These are phyloP conservation scores for Talaromyces sp. DNA, from an alignment of 2,329 filamentous ascomycete species.

Conservation along the genomic window DNA sequence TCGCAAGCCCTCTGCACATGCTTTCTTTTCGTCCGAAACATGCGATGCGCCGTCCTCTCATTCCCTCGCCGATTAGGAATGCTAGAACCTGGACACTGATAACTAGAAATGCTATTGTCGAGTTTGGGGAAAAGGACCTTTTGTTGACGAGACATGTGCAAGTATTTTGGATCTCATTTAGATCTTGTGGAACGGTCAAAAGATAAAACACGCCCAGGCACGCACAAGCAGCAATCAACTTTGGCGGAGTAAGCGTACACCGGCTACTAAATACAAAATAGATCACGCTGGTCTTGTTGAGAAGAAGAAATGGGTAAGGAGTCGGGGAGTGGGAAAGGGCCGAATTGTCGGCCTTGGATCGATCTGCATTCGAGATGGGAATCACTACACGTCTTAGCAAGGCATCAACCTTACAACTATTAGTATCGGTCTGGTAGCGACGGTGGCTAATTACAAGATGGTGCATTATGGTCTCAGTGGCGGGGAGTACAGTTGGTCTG, in stretches of 20 bases:
- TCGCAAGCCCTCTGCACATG: constrained; percentile 46
- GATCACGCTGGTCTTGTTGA: constrained; percentile 5
- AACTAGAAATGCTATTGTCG: constrained; percentile 20
- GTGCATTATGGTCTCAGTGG: constrained; percentile 15
- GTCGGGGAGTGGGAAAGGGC: neutral
- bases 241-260: neutral
- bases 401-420: neutral
- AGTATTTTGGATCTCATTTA: constrained; percentile 21
- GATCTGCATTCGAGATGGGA: constrained; percentile 10
- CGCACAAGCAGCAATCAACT: constrained; percentile 9
- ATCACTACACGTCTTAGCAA: neutral
- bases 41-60: constrained; percentile 36
- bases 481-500: constrained; percentile 11
- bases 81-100: constrained; percentile 30
- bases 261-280: constrained; percentile 2
- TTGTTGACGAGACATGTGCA: constrained; percentile 43
- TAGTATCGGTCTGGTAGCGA: neutral
- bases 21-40: constrained; percentile 44
- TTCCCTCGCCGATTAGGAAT: constrained; percentile 29
- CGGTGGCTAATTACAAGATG: constrained; percentile 12
- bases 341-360: constrained; percentile 6
- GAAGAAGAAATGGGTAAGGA: neutral
- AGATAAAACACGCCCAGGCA: constrained; percentile 4
- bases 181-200: neutral
- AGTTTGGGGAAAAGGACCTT: constrained; percentile 37